These are phyloP conservation scores for Mycosphaerella arachidis DNA, from an alignment of 2,329 filamentous ascomycete genomes.

Conservation along the genomic window DNA sequence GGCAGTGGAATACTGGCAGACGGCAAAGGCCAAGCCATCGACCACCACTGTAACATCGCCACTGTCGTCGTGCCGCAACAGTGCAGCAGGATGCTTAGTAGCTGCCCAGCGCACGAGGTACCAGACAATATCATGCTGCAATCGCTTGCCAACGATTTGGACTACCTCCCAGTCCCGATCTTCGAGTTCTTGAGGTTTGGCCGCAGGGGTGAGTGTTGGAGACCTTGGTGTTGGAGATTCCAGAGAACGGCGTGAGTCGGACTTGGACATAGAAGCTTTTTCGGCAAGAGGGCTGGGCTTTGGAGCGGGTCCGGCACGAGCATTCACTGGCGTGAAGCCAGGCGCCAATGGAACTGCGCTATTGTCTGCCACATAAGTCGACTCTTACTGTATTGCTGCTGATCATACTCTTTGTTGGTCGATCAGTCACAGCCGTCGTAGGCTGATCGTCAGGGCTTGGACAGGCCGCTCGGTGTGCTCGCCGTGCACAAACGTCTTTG, in stretches of 20 bases:
- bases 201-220: too few species aligned
- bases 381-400: neutral
- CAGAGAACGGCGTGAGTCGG: neutral
- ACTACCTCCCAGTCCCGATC: slow-evolving; percentile 1
- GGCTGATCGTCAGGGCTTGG: neutral
- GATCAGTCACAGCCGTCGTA: neutral
- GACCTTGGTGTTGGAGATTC: neutral
- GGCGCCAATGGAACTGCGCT: neutral
- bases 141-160: neutral
- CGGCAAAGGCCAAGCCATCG: neutral
- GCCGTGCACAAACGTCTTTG: neutral
- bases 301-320: neutral
- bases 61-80: neutral
- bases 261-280: neutral
- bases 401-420: neutral
- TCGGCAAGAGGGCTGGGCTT: neutral
- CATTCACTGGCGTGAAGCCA: neutral
- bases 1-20: neutral
- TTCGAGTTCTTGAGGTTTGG: neutral
- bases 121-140: neutral
- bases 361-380: neutral
- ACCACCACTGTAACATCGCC: neutral
- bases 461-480: neutral
- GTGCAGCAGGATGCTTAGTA: neutral
- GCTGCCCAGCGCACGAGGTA: neutral